phyloP scores from a whole-genome alignment of 768 basidiomycete species.

The Amylocystis lapponica region DNA sequence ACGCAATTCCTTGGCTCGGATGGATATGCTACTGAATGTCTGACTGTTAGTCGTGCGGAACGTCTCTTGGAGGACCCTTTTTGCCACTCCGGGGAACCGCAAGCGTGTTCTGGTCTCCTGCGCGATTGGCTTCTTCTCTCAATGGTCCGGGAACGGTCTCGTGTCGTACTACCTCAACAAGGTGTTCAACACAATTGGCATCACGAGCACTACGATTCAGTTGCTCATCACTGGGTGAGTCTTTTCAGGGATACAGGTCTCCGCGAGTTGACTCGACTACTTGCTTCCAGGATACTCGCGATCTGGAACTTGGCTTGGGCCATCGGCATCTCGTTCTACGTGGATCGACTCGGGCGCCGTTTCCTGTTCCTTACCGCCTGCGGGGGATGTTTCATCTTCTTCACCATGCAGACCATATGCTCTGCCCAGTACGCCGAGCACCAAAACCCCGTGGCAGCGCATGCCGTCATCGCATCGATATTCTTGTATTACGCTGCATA shows the following conservation, averaged over 20 bases:
- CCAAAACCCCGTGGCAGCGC: constrained; percentile 25
- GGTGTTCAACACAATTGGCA: constrained; percentile 47
- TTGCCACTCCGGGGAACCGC: constrained; percentile 47
- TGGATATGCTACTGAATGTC: neutral
- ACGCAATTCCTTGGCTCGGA: constrained; percentile 8
- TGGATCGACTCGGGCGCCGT: constrained; percentile 45
- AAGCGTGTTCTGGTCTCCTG: constrained; percentile 50
- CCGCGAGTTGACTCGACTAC: neutral
- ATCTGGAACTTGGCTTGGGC: constrained; percentile 53
- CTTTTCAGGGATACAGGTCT: too few relatives aligned
- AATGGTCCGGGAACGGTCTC: constrained; percentile 29
- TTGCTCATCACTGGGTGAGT: constrained; percentile 21
- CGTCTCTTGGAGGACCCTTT: constrained; percentile 43
- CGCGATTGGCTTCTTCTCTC: constrained; percentile 54
- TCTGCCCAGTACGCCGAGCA: constrained; percentile 25
- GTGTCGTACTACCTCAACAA: constrained; percentile 42
- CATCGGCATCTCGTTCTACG: constrained; percentile 41
- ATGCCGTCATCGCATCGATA: constrained; percentile 42
- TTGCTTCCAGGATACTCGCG: constrained; percentile 1
- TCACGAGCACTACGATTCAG: constrained; percentile 41
- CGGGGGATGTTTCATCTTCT: constrained; percentile 33
- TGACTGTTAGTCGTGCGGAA: constrained; percentile 26
- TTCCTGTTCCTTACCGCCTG: constrained; percentile 45
- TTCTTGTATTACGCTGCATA: constrained; percentile 38
- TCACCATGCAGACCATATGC: constrained; percentile 33